Conservation (phyloP, 2,329 filamentous ascomycete species). For the Epichloe bromicola region DNA sequence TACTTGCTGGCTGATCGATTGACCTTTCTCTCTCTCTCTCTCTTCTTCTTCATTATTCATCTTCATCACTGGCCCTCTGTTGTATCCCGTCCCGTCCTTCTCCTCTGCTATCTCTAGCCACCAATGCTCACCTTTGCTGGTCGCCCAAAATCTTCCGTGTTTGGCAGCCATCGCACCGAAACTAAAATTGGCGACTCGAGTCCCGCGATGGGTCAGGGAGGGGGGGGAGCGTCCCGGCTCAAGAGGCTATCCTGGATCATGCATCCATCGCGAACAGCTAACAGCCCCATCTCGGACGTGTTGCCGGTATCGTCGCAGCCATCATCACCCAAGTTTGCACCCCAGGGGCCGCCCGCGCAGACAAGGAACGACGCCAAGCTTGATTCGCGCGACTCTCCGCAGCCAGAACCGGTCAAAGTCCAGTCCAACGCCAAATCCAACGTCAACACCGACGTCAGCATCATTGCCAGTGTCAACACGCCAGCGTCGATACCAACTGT, state of each 20-base stretch:
- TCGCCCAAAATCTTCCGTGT: constrained; percentile 4
- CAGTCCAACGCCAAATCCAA: not conserved
- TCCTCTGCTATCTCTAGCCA: constrained; percentile 1
- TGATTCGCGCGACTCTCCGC: not conserved
- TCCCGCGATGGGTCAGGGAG: constrained; percentile 1
- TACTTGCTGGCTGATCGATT: not conserved
- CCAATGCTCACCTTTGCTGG: constrained; percentile 7
- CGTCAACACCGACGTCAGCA: not conserved
- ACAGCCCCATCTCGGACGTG: constrained; percentile 28
- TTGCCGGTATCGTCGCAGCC: constrained; percentile 22
- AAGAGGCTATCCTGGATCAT: constrained; percentile 8
- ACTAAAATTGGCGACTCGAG: not conserved
- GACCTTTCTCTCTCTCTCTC: not conserved
- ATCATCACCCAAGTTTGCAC: constrained; percentile 2
- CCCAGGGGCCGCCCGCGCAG: not conserved
- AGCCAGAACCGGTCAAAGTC: not conserved
- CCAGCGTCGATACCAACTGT: no score
- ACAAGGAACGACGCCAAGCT: not conserved
- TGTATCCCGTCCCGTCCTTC: not conserved
- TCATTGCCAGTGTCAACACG: no score
- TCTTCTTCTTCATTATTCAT: not conserved
- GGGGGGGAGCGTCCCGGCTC: constrained; percentile 5
- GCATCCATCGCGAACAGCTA: constrained; percentile 11
- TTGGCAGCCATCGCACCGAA: constrained; percentile 5
- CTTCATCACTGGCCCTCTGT: not conserved